Conservation (phyloP, 2,329 filamentous ascomycete genomes). For the Mycosphaerelloides madeirae region DNA sequence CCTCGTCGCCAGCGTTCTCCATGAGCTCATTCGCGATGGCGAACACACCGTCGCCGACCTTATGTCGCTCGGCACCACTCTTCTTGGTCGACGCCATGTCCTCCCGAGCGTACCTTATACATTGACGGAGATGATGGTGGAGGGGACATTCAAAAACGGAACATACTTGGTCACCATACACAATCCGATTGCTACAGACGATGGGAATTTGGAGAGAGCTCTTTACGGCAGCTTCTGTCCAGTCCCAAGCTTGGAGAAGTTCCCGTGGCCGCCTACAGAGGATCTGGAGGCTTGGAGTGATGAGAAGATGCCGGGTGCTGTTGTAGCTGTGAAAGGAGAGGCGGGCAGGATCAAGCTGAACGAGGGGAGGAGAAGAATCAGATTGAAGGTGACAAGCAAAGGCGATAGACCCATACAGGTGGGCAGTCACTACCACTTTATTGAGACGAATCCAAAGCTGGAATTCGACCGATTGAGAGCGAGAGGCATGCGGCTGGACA, state of each 20-base stretch:
- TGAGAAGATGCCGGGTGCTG: slow-evolving; percentile 70
- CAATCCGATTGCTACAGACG: slow-evolving; percentile 77
- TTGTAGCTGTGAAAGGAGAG: slow-evolving; percentile 64
- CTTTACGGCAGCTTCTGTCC: slow-evolving; percentile 90
- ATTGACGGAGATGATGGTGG: slow-evolving; percentile 81
- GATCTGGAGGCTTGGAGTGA: slow-evolving; percentile 59
- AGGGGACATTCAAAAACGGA: slow-evolving; percentile 85
- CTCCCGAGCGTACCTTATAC: slow-evolving; percentile 74
- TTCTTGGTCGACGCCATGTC: slow-evolving; percentile 91
- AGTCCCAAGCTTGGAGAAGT: slow-evolving; percentile 59
- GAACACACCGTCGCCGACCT: slow-evolving; percentile 86
- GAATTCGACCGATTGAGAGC: slow-evolving; percentile 79
- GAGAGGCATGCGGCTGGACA: slow-evolving; percentile 83
- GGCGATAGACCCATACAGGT: slow-evolving; percentile 88
- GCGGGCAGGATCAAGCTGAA: slow-evolving; percentile 64
- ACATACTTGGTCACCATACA: slow-evolving; percentile 95
- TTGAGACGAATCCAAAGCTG: slow-evolving; percentile 87
- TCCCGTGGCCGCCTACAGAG: slow-evolving; percentile 48
- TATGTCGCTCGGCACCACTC: slow-evolving; percentile 83
- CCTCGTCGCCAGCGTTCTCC: slow-evolving; percentile 80
- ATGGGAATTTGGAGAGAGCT: slow-evolving; percentile 80
- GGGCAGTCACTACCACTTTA: slow-evolving; percentile 93
- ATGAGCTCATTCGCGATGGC: slow-evolving; percentile 97
- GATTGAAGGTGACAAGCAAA: slow-evolving; percentile 72
- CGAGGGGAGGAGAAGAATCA: slow-evolving; percentile 66